These are phyloP conservation scores for Lathyrus sativus DNA, from an alignment of 306 rosid genomes.

Conservation along the genomic window DNA sequence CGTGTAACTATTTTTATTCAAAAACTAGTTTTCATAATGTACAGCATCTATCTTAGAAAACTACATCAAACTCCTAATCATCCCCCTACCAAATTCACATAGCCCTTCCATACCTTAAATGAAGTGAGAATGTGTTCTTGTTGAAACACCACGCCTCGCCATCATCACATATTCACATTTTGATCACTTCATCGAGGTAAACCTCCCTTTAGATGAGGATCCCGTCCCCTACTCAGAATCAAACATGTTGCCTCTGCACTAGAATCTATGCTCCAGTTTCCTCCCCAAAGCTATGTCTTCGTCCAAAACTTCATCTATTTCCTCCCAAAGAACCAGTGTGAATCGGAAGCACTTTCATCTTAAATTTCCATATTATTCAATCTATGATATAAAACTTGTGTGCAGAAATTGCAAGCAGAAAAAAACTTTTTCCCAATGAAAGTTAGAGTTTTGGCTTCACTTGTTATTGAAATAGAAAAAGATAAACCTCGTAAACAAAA, in stretches of 20 bases:
- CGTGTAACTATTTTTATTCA: no score
- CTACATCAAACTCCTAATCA: no score
- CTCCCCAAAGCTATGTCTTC: background rate
- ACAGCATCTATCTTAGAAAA: no score
- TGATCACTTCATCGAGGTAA: background rate
- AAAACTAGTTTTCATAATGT: no score
- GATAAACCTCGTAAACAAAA: background rate
- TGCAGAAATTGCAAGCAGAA: background rate
- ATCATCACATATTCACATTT: no score
- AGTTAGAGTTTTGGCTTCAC: background rate
- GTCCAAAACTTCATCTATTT: background rate
- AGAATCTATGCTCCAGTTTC: background rate
- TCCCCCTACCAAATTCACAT: no score
- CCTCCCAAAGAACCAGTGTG: background rate
- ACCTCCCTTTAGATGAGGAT: background rate
- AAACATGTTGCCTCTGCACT: background rate
- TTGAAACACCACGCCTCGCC: no score
- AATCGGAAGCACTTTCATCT: background rate
- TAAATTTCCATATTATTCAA: background rate
- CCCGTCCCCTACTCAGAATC: background rate
- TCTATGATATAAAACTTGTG: background rate
- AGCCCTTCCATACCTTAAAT: no score
- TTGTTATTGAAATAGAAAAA: background rate
- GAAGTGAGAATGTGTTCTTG: no score
- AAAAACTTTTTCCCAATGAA: background rate